These are phyloP conservation scores for Zopfia rhizophila DNA, from an alignment of 2,329 filamentous ascomycete genomes.

Conservation along the genomic window DNA sequence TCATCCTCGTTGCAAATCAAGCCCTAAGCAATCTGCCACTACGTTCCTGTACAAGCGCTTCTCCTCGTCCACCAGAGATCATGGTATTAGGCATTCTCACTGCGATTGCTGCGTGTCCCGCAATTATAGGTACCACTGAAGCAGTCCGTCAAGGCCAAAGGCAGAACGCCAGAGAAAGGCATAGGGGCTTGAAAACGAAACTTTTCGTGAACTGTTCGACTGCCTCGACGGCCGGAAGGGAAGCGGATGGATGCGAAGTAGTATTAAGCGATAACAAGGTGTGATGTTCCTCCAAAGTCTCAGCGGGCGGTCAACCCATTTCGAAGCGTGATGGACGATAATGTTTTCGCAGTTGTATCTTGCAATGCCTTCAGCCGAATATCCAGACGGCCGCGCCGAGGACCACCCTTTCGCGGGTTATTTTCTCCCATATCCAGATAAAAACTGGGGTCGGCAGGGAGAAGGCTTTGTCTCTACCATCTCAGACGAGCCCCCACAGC, in stretches of 20 bases:
- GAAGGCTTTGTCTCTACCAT: slow-evolving; percentile 65
- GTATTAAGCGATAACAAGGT: slow-evolving; percentile 57
- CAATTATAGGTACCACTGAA: slow-evolving; percentile 57
- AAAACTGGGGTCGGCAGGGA: slow-evolving; percentile 46
- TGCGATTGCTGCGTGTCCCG: slow-evolving; percentile 53
- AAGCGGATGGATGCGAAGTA: slow-evolving; percentile 53
- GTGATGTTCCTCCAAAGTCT: slow-evolving; percentile 3
- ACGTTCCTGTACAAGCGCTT: slow-evolving; percentile 4
- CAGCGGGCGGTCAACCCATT: slow-evolving; percentile 3
- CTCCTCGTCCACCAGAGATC: slow-evolving; percentile 4
- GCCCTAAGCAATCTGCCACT: slow-evolving; percentile 1
- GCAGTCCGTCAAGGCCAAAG: slow-evolving; percentile 59
- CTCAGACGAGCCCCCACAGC: slow-evolving; percentile 48
- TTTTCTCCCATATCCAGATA: slow-evolving; percentile 65
- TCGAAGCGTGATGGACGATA: slow-evolving; percentile 1
- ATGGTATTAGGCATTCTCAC: slow-evolving; percentile 47
- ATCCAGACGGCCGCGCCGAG: slow-evolving; percentile 21
- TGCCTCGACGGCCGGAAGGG: slow-evolving; percentile 50
- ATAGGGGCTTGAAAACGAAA: slow-evolving; percentile 58
- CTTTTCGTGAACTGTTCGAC: slow-evolving; percentile 54
- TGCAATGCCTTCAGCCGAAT: slow-evolving; percentile 24
- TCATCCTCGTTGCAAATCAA: not conserved
- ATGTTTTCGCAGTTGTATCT: slow-evolving; percentile 26
- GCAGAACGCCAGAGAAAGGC: slow-evolving; percentile 57
- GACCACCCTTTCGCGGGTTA: slow-evolving; percentile 65